phyloP scores from a whole-genome alignment of 1,284 basidiomycete genomes.

The Sanguinoderma infundibulare region DNA sequence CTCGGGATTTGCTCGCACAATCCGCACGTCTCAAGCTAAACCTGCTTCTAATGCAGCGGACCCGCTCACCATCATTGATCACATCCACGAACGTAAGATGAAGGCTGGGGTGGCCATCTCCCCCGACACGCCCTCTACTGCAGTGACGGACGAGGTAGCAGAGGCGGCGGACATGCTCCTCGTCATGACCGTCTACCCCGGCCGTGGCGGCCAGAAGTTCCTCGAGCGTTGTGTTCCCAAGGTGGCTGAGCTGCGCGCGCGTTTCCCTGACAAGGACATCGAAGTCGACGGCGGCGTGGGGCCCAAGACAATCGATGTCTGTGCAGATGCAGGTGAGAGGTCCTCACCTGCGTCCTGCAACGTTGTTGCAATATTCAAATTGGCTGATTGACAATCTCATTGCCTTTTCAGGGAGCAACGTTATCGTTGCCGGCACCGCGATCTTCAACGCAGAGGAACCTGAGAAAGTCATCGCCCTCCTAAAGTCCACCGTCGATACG shows the following conservation, averaged over 20 bases:
- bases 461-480: slow-evolving; percentile 73
- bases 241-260: slow-evolving; percentile 87
- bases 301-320: slow-evolving; percentile 87
- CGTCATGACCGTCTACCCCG: slow-evolving; percentile 97
- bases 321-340: slow-evolving; percentile 83
- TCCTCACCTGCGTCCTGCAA: slow-evolving; percentile 27
- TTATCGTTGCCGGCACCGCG: slow-evolving; percentile 97
- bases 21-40: background rate
- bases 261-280: slow-evolving; percentile 94
- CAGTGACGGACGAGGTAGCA: slow-evolving; percentile 85
- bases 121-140: slow-evolving; percentile 86
- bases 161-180: slow-evolving; percentile 89
- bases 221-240: slow-evolving; percentile 92
- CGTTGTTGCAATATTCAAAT: background rate
- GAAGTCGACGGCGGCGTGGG: slow-evolving; percentile 98
- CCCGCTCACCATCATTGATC: slow-evolving; percentile 73
- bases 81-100: slow-evolving; percentile 82
- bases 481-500: slow-evolving; percentile 75
- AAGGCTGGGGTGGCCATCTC: slow-evolving; percentile 94
- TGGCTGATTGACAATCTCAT: background rate
- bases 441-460: slow-evolving; percentile 88
- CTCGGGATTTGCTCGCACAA: background rate
- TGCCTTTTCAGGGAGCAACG: slow-evolving; percentile 79
- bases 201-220: slow-evolving; percentile 96
- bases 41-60: slow-evolving; percentile 52